These are phyloP conservation scores for Vigna unguiculata DNA, from an alignment of 306 rosid genomes.

Conservation along the genomic window DNA sequence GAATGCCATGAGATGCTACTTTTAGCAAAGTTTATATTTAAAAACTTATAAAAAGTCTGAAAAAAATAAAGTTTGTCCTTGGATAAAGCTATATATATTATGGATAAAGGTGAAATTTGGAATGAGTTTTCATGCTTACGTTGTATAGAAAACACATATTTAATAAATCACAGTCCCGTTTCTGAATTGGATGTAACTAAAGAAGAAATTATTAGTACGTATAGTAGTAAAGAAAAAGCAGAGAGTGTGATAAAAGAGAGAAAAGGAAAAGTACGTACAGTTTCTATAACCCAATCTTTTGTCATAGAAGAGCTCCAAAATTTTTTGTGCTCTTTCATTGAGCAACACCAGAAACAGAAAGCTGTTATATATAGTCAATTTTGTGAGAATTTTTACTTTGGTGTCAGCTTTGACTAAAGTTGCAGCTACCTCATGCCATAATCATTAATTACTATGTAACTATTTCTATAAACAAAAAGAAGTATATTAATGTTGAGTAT, in stretches of 20 bases:
- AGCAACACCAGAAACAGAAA: not conserved
- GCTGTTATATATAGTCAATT: not conserved
- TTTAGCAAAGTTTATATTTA: not conserved
- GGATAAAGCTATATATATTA: constrained; percentile 15
- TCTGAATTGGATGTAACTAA: not conserved
- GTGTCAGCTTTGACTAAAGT: not conserved
- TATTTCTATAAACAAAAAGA: too few relatives aligned
- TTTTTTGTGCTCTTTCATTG: not conserved
- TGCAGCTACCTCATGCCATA: not conserved
- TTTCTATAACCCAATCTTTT: constrained; percentile 28
- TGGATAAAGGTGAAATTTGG: not conserved
- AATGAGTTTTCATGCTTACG: not conserved
- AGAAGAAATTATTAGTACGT: constrained; percentile 6
- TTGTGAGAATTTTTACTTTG: not conserved
- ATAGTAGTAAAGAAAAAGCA: constrained; percentile 25
- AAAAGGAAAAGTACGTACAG: constrained; percentile 2
- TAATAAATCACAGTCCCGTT: not conserved
- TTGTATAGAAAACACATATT: not conserved
- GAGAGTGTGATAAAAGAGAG: constrained; percentile 28
- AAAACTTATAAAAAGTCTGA: constrained; percentile 5
- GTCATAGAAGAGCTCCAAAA: not conserved
- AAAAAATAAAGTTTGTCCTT: constrained; percentile 35
- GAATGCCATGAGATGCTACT: not conserved
- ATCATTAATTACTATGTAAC: too few relatives aligned
- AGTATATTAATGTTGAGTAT: too few relatives aligned